Base-by-base conservation (phyloP, 2,329 filamentous ascomycete genomes). In the Cladophialophora chaetospira region DNA sequence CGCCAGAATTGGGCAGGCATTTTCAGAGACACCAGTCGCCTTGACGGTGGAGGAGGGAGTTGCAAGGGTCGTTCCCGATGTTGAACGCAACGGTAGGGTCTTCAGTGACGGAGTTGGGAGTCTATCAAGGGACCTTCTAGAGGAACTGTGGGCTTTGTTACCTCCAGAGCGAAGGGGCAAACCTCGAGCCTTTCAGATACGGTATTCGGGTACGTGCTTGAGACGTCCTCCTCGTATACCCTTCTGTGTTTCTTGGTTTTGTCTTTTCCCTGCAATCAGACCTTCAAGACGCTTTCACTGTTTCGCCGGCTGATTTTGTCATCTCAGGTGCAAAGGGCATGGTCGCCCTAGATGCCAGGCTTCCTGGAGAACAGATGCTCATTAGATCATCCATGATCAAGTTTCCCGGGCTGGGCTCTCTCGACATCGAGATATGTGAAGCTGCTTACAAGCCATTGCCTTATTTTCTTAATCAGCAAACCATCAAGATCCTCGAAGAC, bases 401-500 rank as follows among this genome's bases (percentile, higher is more conserved):
- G 65, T 96, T 94, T 62, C 68, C 78, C 1, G 85, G 83, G 49
- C 66, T 74, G 0, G 77, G 82, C 35, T 73, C 69, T 1, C 69
- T 68, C 3, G 80, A 87, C 48, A 75, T 93, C 1, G 88, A 88
- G 58, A 89, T 91, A 42, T 92, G 88, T 66, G 88, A 87, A 44
- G 79, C 83, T 38, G 85, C 84, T 0, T 84, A 83, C 33, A 83
- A 79, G 48, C 86, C 88, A 0, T 78, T 93, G 5, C 82, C 82
- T 0, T 77, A 92, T 63, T 82, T 85, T 15, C 79, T 95, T 1
- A 95, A 95, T 66, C 84, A 88, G 0, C 89, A 89, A 63, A 78
- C 92, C 59, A 91, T 95, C 73, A 95, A 95, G 69, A 91, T 95
- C 4, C 71, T 96, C 0, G 91, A 96, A 67, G 91, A 95, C 63